Base-by-base conservation (phyloP, 352 stramenopile genomes). In the Phytophthora litchii region DNA sequence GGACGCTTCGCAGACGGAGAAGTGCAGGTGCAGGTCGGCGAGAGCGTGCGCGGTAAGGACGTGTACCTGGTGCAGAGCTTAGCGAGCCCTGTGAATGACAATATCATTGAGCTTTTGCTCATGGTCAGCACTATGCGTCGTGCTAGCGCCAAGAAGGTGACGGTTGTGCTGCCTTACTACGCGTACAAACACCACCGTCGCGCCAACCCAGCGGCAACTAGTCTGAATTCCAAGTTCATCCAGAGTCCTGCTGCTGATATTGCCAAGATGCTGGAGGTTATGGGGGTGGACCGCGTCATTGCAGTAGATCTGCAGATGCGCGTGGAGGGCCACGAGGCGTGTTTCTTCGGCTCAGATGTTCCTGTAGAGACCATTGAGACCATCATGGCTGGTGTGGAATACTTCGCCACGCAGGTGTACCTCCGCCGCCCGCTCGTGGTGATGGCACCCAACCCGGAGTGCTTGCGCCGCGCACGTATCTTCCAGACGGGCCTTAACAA, bases 11-110 rank as follows among this genome's bases (percentile, higher is more conserved):
- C 91, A 1, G 93, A 98, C 52, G 93, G 93, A 36, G 93, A 98
- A 52, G 91, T 97, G 54, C 90, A 94, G 52, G 82, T 97, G 40
- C 89, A 97, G 60, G 89, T 98, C 47, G 89, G 92, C 37, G 93
- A 98, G 72, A 96, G 81, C 40, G 88, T 97, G 48, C 86, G 91
- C 35, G 91, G 92, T 36, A 97, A 97, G 75, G 94, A 98, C 65
- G 92, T 98, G 42, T 98, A 98, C 72, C 73, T 98, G 35, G 87
- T 98, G 50, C 94, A 98, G 80, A 96, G 88, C 60, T 86, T 96
- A 20, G 82, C 88, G 31, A 91, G 77, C 44, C 94, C 94, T 12
- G 92, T 98, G 45, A 98, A 98, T 61, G 94, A 98, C 63, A 96
- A 96, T 70, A 86, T 98, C 44, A 97, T 98, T 48, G 94, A 98